A percentile compares a stretch with the other conserved stretches of the same genome.
phyloP scores from a whole-genome alignment of 306 rosid species.

The Cucumis melo region DNA sequence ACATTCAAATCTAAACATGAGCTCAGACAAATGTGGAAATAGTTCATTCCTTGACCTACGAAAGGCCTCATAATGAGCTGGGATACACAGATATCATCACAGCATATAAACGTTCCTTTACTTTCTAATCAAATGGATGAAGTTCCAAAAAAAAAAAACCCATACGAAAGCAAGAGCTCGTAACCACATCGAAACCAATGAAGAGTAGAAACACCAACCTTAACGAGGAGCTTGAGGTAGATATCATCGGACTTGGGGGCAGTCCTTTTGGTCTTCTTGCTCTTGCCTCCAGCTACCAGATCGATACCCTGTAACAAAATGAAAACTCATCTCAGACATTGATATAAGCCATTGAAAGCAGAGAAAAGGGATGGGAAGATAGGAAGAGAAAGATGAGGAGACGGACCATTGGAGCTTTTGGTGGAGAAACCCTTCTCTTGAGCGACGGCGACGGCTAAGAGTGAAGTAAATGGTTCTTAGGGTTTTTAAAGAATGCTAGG shows the following conservation, averaged over 20 bases:
- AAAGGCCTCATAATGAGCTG: slow-evolving; percentile 38
- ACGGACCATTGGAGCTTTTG: background rate
- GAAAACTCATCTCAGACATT: background rate
- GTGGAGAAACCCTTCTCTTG: background rate
- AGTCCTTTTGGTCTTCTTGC: slow-evolving; percentile 58
- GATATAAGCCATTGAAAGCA: background rate
- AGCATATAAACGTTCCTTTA: background rate
- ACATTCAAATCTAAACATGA: background rate
- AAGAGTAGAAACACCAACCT: slow-evolving; percentile 17
- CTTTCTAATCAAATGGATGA: no score
- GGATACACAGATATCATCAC: slow-evolving; percentile 36
- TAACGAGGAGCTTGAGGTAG: slow-evolving; percentile 64
- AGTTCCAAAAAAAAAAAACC: background rate
- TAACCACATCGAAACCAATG: background rate
- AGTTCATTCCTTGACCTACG: slow-evolving; percentile 25
- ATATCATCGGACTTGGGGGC: slow-evolving; percentile 68
- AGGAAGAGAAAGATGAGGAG: background rate
- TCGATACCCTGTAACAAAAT: slow-evolving; percentile 47
- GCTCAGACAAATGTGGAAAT: slow-evolving; percentile 26
- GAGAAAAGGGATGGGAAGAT: background rate
- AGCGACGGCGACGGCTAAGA: background rate
- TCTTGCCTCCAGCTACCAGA: slow-evolving; percentile 75
- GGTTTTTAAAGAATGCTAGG: background rate
- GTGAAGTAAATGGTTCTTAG: background rate
- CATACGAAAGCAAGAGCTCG: background rate